Base-by-base conservation (phyloP, 495 filamentous ascomycete species). In the Margaritispora aquatica region DNA sequence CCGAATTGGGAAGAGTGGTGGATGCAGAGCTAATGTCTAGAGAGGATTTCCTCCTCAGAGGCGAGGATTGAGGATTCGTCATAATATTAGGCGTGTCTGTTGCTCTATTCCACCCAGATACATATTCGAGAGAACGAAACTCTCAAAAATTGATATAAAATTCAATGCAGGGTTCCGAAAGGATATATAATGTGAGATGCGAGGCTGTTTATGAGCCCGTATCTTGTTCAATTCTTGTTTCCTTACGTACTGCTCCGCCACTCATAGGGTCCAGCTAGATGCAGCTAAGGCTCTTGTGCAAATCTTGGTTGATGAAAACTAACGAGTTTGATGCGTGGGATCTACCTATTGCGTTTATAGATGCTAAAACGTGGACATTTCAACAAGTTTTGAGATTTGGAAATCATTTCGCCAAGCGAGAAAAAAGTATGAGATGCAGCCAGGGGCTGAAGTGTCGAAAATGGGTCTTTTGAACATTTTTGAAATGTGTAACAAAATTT, bases 1-100 rank as follows among this genome's bases (percentile, higher is more conserved):
- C 55, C 7, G 46, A 50, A 9, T 17, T 20, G 1, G 55, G 55
- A 21, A 36, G 20, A 24, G 38, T 51, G 5, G 55, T 58, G 2
- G 55, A 58, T 23, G 17, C 26, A 7, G 47, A 51, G 21, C 47
- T 58, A n/a, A 51, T 58, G 21, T 58, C 55, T 26, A 51, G n/a
- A 26, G 55, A 58, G 13, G 46, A 34, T 5, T 7, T 36, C 26
- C 26, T 38, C 13, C 38, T 9, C 3, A 17, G 38, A 44, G 38
- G 4, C 7, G 38, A n/a, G 15, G 19, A 17, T 44, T 17, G 38
- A 2, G 11, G 7, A 5, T 13, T 13, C 13, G 29, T 34, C 29
- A 34, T 34, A 34, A 34, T 34, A 34, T 34, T 34, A 5, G 29
- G 13, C 29, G 5, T 34, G 5, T 5, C 29, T 34, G 29, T 34